Conservation (phyloP, 768 basidiomycete species). For the Dictyophora rubrovolvata region DNA sequence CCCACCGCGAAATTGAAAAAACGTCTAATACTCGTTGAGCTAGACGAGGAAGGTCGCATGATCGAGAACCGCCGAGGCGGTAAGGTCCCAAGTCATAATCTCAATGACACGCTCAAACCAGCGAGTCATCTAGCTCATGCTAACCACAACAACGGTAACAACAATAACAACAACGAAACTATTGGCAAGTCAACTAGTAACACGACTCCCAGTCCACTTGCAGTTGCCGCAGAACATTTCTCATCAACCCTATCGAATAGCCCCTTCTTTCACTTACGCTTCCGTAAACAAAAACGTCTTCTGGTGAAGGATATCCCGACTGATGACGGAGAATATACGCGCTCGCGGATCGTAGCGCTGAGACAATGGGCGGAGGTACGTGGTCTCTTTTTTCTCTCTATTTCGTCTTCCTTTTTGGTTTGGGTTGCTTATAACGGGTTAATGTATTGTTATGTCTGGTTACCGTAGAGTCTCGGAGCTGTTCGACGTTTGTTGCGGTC, state of each 20-base stretch:
- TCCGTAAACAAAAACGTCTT: background rate
- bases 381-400: too few relatives aligned
- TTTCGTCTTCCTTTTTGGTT: too few relatives aligned
- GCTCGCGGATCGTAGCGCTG: background rate
- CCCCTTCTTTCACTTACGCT: background rate
- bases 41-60: background rate
- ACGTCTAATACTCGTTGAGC: background rate
- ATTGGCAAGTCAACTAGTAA: background rate
- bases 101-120: background rate
- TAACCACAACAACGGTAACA: too few relatives aligned
- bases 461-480: background rate
- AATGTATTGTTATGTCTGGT: background rate
- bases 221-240: background rate
- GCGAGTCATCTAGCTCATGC: background rate
- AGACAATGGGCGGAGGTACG: background rate
- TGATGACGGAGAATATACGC: background rate
- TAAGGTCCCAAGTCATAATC: background rate
- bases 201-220: background rate
- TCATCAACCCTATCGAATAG: background rate
- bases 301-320: background rate
- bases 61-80: background rate
- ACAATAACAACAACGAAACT: background rate
- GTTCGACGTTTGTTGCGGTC: conserved; percentile 1
- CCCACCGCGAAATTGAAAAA: background rate
- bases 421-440: too few relatives aligned